These are phyloP conservation scores for Solanum rostratum DNA, from an alignment of 257 asterid genomes.

Conservation along the genomic window DNA sequence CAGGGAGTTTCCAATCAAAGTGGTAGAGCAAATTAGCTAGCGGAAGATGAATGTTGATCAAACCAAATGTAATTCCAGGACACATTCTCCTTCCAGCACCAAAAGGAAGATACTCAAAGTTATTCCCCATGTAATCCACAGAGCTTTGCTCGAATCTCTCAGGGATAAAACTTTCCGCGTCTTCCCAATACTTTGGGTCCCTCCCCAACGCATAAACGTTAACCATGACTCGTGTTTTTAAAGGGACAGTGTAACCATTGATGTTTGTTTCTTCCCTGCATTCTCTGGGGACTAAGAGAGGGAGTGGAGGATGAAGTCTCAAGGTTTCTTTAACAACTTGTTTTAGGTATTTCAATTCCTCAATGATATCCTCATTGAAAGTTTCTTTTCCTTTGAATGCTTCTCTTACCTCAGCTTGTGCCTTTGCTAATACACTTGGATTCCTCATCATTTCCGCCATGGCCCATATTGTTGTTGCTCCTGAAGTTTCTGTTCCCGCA, in stretches of 20 bases:
- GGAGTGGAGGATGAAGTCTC: background rate
- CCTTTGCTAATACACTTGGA: background rate
- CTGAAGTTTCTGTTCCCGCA: background rate
- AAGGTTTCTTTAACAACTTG: background rate
- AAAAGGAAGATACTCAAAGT: background rate
- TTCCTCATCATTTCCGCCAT: conserved; percentile 7
- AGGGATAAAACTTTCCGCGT: background rate
- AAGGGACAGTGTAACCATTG: background rate
- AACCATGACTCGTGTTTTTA: background rate
- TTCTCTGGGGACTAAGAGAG: background rate
- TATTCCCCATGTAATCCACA: background rate
- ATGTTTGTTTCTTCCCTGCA: background rate
- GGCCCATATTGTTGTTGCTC: background rate
- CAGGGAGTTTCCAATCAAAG: background rate
- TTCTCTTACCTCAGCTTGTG: background rate
- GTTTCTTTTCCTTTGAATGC: background rate
- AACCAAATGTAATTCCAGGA: background rate
- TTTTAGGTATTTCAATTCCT: background rate
- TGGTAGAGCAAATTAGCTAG: background rate
- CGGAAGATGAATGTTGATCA: background rate
- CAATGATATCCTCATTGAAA: background rate
- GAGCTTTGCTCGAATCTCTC: background rate
- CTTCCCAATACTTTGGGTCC: background rate
- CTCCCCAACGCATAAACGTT: background rate
- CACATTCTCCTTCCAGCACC: background rate